Conservation (phyloP, 352 stramenopile genomes). For the Plasmopara muralis region DNA sequence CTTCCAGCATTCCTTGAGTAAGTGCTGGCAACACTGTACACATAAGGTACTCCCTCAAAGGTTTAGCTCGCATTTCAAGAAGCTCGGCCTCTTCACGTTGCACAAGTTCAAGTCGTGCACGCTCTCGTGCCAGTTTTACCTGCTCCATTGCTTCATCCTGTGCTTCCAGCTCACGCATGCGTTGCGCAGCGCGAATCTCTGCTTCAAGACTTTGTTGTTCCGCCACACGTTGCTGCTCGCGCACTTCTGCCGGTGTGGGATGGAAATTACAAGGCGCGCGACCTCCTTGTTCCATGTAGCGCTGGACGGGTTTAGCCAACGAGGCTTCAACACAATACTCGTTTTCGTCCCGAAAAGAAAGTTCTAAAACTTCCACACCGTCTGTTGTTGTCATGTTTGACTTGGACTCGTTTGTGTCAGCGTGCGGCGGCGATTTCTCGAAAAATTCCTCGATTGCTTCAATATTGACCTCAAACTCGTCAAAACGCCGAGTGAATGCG, state of each 20-base stretch:
- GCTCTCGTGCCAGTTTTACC: slow-evolving; percentile 44
- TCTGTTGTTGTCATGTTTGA: slow-evolving; percentile 7
- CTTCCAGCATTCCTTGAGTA: slow-evolving; percentile 81
- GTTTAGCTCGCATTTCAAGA: slow-evolving; percentile 71
- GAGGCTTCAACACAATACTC: slow-evolving; percentile 33
- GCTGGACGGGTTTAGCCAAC: slow-evolving; percentile 44
- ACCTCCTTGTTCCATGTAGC: slow-evolving; percentile 73
- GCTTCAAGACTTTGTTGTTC: slow-evolving; percentile 44
- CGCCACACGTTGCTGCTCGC: slow-evolving; percentile 33
- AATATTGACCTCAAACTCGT: slow-evolving; percentile 39
- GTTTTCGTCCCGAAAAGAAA: slow-evolving; percentile 41
- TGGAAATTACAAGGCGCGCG: slow-evolving; percentile 75
- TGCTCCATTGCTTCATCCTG: slow-evolving; percentile 40
- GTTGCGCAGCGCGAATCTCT: slow-evolving; percentile 27
- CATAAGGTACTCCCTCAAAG: slow-evolving; percentile 77
- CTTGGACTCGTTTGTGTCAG: slow-evolving; percentile 6
- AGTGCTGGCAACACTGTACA: slow-evolving; percentile 78
- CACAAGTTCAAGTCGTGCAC: slow-evolving; percentile 57
- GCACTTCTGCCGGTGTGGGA: slow-evolving; percentile 62
- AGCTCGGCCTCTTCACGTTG: slow-evolving; percentile 77
- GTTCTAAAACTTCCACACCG: slow-evolving; percentile 62
- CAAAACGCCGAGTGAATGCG: slow-evolving; percentile 42
- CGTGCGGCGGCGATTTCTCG: slow-evolving; percentile 26
- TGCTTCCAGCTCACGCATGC: slow-evolving; percentile 43
- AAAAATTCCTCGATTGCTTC: slow-evolving; percentile 60